Conservation (phyloP, 1,284 basidiomycete genomes). For the Blastosporella zonata region DNA sequence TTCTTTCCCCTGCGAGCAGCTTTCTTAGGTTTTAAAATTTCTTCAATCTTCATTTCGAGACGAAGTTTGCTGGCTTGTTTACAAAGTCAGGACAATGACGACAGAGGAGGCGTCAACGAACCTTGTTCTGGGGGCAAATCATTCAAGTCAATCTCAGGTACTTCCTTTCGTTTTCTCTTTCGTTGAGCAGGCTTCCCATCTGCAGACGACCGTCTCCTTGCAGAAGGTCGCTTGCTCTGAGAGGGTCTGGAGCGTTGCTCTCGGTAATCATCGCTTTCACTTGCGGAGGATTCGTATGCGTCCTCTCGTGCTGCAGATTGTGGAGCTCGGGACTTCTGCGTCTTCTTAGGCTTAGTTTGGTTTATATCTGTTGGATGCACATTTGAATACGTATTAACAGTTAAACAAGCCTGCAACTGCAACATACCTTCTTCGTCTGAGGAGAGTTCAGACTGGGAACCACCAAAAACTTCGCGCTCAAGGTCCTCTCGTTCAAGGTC, state of each 20-base stretch:
- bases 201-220: constrained; percentile 6
- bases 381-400: background rate
- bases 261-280: constrained; percentile 64
- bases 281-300: constrained; percentile 52
- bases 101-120: constrained; percentile 29
- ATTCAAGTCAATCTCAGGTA: constrained; percentile 57
- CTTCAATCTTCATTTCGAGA: constrained; percentile 75
- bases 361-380: constrained; percentile 11
- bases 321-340: constrained; percentile 25
- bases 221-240: constrained; percentile 9
- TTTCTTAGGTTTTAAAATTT: constrained; percentile 81
- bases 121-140: constrained; percentile 72
- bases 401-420: background rate
- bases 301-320: constrained; percentile 29
- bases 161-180: constrained; percentile 52
- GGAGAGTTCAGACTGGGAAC: constrained; percentile 75
- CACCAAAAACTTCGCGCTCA: constrained; percentile 71
- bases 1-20: constrained; percentile 60
- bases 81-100: constrained; percentile 2
- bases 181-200: constrained; percentile 41
- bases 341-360: constrained; percentile 28
- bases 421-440: constrained; percentile 62
- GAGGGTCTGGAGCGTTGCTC: constrained; percentile 30
- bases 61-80: constrained; percentile 55
- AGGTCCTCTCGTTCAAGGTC: constrained; percentile 55